Percentiles rank a stretch among this genome's conserved stretches.
These are phyloP conservation scores for Ogataea populi-albae DNA, from an alignment of 805 yeast species.

Conservation along the genomic window DNA sequence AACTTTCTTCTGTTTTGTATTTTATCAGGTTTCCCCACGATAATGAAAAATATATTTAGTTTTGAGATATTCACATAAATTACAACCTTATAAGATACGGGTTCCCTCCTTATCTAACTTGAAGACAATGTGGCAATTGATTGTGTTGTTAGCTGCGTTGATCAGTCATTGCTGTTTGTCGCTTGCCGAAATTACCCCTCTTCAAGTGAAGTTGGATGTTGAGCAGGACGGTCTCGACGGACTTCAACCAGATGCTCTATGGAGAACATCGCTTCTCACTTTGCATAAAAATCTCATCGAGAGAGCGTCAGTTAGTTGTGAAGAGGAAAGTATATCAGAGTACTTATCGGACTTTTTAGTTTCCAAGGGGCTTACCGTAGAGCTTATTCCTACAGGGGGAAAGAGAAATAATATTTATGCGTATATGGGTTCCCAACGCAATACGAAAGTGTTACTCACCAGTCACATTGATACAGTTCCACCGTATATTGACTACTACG, in stretches of 20 bases:
- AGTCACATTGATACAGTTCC: conserved; percentile 76
- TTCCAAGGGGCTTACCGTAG: conserved; percentile 50
- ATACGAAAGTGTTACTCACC: conserved; percentile 51
- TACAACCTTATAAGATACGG: no score
- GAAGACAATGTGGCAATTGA: no score
- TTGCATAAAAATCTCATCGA: conserved; percentile 37
- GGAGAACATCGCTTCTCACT: conserved; percentile 17
- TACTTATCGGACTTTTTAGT: conserved; percentile 40
- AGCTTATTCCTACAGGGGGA: conserved; percentile 36
- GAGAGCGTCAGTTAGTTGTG: conserved; percentile 34
- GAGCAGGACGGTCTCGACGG: no score
- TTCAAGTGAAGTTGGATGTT: no score
- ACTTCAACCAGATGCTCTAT: neutral
- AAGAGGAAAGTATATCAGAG: conserved; percentile 37
- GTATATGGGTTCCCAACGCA: conserved; percentile 43
- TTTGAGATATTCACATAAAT: no score
- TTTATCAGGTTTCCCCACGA: no score
- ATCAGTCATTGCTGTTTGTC: no score
- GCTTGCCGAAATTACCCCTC: no score
- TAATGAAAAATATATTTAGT: no score
- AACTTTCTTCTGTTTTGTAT: no score
- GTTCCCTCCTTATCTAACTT: no score
- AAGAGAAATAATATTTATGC: conserved; percentile 55
- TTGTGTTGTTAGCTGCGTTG: no score
- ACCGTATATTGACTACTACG: conserved; percentile 52